Evolutionary conservation across 768 basidiomycete genomes (phyloP).

Genomic region (Tremella mesenterica): DNA sequence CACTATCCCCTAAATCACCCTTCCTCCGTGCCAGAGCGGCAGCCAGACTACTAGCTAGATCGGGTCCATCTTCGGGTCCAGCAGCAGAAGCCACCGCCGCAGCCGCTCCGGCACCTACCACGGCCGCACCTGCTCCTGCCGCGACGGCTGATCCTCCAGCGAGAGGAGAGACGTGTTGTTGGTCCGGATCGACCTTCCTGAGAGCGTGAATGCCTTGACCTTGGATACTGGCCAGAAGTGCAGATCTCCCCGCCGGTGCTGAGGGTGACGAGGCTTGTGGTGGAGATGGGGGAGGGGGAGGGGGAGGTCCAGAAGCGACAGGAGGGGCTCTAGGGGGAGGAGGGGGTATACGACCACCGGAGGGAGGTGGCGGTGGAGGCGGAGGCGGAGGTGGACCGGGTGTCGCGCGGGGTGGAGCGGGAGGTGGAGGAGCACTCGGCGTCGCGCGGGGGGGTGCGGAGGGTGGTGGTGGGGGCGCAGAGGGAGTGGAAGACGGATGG

Average conservation of each 20-base stretch:
- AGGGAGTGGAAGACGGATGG: conserved; percentile 21
- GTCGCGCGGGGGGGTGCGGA: conserved; percentile 29
- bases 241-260: conserved; percentile 46
- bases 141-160: conserved; percentile 20
- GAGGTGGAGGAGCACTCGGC: conserved; percentile 21
- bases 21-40: conserved; percentile 73
- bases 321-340: conserved; percentile 35
- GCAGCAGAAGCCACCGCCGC: conserved; percentile 25
- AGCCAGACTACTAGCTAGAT: conserved; percentile 74
- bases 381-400: conserved; percentile 37
- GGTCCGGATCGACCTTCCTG: conserved; percentile 50
- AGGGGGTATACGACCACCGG: conserved; percentile 8
- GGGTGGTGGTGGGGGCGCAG: conserved; percentile 44
- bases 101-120: conserved; percentile 20
- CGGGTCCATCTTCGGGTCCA: conserved; percentile 48
- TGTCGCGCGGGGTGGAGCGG: conserved; percentile 14
- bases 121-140: conserved; percentile 17
- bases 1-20: conserved; percentile 77
- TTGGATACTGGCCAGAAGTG: conserved; percentile 70
- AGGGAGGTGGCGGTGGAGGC: conserved; percentile 22
- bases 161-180: conserved; percentile 32
- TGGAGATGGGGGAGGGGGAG: conserved; percentile 46
- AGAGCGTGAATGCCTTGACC: conserved; percentile 67
- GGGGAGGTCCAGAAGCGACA: conserved; percentile 11
- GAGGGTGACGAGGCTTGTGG: conserved; percentile 42